A percentile compares a stretch with the other conserved stretches of the same genome.
Conservation (phyloP, 139 green algal genomes). For the Chlamydomonas eustigma region DNA sequence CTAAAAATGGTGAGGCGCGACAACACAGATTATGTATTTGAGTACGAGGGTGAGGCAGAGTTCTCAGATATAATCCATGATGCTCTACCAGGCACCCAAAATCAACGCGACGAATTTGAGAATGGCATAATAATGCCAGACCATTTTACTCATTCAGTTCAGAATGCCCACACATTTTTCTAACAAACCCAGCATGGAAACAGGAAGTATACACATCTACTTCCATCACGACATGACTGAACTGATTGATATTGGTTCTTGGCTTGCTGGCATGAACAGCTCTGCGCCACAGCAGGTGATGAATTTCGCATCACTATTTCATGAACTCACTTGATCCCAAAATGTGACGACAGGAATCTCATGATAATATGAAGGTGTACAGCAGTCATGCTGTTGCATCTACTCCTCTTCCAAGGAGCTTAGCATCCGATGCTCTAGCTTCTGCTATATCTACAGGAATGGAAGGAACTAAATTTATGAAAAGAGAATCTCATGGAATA, state of each 20-base stretch:
- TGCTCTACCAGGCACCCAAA: no score
- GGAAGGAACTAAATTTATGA: neutral
- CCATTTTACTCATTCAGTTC: no score
- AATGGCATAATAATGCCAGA: no score
- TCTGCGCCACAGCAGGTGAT: neutral
- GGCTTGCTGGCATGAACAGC: neutral
- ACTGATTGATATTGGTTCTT: neutral
- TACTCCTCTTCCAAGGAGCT: neutral
- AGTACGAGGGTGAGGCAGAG: no score
- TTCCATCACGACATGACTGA: no score
- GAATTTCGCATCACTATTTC: neutral
- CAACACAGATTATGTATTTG: no score
- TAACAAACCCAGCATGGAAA: no score
- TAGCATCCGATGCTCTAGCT: conserved; percentile 23
- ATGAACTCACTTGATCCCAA: neutral
- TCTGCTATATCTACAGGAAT: conserved; percentile 20
- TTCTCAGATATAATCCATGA: no score
- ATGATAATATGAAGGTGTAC: neutral
- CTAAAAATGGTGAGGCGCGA: no score
- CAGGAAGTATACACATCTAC: no score
- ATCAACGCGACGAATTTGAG: no score
- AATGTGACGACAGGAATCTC: neutral
- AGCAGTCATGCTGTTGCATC: neutral
- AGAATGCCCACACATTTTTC: no score
- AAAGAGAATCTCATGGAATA: neutral